phyloP scores from a whole-genome alignment of 2,329 filamentous ascomycete genomes.

The Colletotrichum costaricense region DNA sequence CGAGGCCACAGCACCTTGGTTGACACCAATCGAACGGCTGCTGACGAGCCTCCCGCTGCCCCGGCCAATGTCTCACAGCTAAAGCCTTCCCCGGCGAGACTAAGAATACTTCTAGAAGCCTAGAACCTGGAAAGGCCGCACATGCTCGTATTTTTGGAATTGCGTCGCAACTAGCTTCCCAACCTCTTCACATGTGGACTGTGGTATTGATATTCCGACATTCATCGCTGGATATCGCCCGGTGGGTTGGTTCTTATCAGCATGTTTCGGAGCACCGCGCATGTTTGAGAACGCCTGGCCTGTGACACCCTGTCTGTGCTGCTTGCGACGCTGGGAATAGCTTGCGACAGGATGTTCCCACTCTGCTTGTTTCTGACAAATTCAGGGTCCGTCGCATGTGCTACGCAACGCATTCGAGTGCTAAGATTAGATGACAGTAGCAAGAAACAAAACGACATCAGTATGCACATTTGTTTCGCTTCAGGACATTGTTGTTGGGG shows the following conservation, averaged over 20 bases:
- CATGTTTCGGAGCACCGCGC: background rate
- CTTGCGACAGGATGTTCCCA: constrained; percentile 18
- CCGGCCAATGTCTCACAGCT: background rate
- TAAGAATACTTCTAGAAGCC: constrained; percentile 14
- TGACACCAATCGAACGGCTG: background rate
- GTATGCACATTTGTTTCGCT: background rate
- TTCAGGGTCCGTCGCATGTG: constrained; percentile 17
- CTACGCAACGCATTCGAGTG: background rate
- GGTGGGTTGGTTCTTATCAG: background rate
- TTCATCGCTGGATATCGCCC: background rate
- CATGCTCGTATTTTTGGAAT: background rate
- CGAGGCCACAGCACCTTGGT: background rate
- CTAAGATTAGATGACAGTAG: constrained; percentile 21
- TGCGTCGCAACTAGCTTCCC: background rate
- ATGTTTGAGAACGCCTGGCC: constrained; percentile 22
- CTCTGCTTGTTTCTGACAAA: constrained; percentile 10
- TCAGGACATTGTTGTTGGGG: background rate
- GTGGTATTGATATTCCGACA: background rate
- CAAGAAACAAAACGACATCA: background rate
- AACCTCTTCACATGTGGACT: background rate
- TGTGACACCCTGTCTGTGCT: constrained; percentile 24
- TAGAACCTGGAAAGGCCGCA: background rate
- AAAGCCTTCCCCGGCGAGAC: background rate
- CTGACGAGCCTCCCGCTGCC: background rate
- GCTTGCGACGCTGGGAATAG: constrained; percentile 27